phyloP scores from a whole-genome alignment of 495 filamentous ascomycete species.

The Aspergillus mulundensis region DNA sequence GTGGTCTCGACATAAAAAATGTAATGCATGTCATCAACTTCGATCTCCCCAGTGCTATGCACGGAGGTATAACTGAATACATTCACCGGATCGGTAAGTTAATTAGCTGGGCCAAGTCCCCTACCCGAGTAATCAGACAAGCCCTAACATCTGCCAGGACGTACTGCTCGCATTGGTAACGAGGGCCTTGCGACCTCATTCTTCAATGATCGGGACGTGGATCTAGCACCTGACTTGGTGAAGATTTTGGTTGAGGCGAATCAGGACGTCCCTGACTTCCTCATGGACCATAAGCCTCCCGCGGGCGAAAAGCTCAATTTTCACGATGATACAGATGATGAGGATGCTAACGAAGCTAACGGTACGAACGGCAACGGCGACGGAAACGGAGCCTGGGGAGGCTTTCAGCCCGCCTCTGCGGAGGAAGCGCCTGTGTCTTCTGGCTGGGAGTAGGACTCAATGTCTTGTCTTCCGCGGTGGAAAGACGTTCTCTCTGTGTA shows the following conservation, averaged over 20 bases:
- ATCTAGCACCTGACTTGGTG: conserved; percentile 64
- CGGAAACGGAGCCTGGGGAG: conserved; percentile 17
- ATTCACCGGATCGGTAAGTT: conserved; percentile 83
- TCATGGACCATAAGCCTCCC: conserved; percentile 61
- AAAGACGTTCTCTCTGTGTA: no score
- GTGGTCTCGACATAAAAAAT: conserved; percentile 85
- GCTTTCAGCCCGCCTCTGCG: background rate
- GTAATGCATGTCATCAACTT: conserved; percentile 92
- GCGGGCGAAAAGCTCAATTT: conserved; percentile 49
- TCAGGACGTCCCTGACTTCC: conserved; percentile 78
- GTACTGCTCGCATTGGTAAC: conserved; percentile 91
- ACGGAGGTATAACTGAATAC: conserved; percentile 93
- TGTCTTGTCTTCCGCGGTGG: no score
- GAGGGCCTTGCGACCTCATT: conserved; percentile 84
- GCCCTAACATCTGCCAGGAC: conserved; percentile 53
- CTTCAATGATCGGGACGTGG: conserved; percentile 69
- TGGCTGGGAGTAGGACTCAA: background rate
- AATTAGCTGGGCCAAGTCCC: background rate
- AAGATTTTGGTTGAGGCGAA: conserved; percentile 75
- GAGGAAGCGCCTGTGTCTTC: background rate
- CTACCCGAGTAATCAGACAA: background rate
- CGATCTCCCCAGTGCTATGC: conserved; percentile 62
- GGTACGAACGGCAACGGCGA: conserved; percentile 25
- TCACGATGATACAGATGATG: conserved; percentile 61
- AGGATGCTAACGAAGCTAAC: conserved; percentile 24